Conservation (phyloP, 805 yeast genomes). For the Pichia scutulata region DNA sequence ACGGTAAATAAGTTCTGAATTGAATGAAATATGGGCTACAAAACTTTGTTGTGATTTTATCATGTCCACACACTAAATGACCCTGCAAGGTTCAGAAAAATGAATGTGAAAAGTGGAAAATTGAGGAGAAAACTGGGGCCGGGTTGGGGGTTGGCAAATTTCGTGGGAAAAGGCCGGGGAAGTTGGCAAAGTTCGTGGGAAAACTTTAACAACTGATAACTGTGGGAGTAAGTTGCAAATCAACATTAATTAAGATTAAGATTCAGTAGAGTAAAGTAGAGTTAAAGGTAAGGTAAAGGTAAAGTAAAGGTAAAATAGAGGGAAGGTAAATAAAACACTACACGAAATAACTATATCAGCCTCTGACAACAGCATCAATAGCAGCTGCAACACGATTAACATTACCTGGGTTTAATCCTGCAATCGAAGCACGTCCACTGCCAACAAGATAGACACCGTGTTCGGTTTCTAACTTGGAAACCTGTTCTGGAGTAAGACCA, state of each 20-base stretch:
- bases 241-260: no score
- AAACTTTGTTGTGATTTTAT: no score
- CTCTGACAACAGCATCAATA: conserved; percentile 65
- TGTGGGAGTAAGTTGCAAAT: no score
- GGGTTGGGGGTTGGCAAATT: no score
- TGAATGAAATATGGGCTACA: no score
- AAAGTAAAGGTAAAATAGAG: background rate
- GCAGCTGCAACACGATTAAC: conserved; percentile 73
- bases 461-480: conserved; percentile 60
- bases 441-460: conserved; percentile 77
- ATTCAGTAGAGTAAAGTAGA: no score
- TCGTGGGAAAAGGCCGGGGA: background rate
- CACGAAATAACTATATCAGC: no score
- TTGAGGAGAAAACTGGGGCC: no score
- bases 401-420: conserved; percentile 80
- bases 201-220: no score
- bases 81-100: no score
- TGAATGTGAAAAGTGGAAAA: background rate
- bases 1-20: background rate
- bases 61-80: no score
- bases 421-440: conserved; percentile 88
- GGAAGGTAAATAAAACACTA: no score
- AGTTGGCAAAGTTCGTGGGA: background rate
- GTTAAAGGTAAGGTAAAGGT: background rate
- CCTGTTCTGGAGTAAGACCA: conserved; percentile 74